phyloP scores from a whole-genome alignment of 805 yeast species.

The Suhomyces xylopsoci region DNA sequence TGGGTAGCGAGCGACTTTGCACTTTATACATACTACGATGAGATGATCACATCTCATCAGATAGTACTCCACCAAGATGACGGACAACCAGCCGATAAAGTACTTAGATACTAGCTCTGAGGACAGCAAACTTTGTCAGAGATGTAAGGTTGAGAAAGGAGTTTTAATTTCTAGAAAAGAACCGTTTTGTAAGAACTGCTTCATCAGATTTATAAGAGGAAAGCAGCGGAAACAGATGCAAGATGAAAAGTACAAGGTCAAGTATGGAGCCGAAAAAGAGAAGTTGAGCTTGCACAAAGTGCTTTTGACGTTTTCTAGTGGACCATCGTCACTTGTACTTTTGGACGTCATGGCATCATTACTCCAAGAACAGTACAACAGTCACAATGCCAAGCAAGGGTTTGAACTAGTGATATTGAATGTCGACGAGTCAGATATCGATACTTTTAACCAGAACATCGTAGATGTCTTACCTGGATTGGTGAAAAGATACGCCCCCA shows the following conservation, averaged over 20 bases:
- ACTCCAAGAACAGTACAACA: constrained; percentile 57
- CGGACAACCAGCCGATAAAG: constrained; percentile 9
- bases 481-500: constrained; percentile 15
- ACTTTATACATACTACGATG: not conserved
- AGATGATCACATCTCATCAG: not conserved
- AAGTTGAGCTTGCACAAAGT: constrained; percentile 40
- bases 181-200: constrained; percentile 64
- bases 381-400: constrained; percentile 66
- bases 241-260: constrained; percentile 69
- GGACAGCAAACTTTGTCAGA: constrained; percentile 31
- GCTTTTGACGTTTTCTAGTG: constrained; percentile 63
- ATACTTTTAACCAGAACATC: constrained; percentile 13
- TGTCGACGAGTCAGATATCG: constrained; percentile 37
- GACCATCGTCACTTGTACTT: constrained; percentile 62
- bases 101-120: constrained; percentile 15
- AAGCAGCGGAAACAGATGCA: constrained; percentile 80
- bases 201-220: constrained; percentile 65
- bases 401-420: constrained; percentile 55
- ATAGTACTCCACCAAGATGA: not conserved
- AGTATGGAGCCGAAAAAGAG: constrained; percentile 46
- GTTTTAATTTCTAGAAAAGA: constrained; percentile 58
- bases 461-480: constrained; percentile 17
- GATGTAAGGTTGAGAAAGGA: constrained; percentile 48
- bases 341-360: constrained; percentile 63
- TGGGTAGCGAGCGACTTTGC: not conserved